Percentiles rank a stretch among this genome's conserved stretches.
Evolutionary conservation across 2,329 filamentous ascomycete species (phyloP).

Genomic region (Ceratocystis lukuohia): DNA sequence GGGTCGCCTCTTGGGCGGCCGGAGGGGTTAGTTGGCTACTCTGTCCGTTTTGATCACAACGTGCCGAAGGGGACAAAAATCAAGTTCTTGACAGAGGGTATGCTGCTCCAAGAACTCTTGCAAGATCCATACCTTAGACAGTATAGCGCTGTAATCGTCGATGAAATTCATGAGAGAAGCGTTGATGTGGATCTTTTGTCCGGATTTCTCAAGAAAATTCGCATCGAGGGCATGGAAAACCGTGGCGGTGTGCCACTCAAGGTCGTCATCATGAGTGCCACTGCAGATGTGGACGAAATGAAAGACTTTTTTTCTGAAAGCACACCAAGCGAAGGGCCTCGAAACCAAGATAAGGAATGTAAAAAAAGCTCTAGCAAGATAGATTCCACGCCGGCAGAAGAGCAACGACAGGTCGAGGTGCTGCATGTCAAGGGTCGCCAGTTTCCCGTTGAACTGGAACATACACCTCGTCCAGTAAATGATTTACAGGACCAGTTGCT

Average conservation of each 20-base stretch:
- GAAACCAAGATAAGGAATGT: not conserved
- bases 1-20: constrained; percentile 35
- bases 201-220: constrained; percentile 72
- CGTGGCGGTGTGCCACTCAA: constrained; percentile 66
- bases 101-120: constrained; percentile 86
- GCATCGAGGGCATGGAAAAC: constrained; percentile 47
- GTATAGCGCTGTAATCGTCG: constrained; percentile 84
- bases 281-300: constrained; percentile 72
- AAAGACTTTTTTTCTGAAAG: constrained; percentile 47
- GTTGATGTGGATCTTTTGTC: constrained; percentile 85
- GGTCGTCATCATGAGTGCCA: constrained; percentile 93
- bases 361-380: not conserved
- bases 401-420: constrained; percentile 16
- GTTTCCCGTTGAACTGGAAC: constrained; percentile 66
- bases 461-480: constrained; percentile 59
- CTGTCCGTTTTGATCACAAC: constrained; percentile 83
- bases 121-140: constrained; percentile 67
- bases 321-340: not conserved
- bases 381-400: not conserved
- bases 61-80: constrained; percentile 70
- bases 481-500: constrained; percentile 74
- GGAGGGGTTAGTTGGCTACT: constrained; percentile 64
- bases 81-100: constrained; percentile 93
- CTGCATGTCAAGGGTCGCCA: constrained; percentile 70
- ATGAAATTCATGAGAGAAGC: constrained; percentile 93